Conservation (phyloP, 805 yeast genomes). For the Teunomyces lycoperdinae region DNA sequence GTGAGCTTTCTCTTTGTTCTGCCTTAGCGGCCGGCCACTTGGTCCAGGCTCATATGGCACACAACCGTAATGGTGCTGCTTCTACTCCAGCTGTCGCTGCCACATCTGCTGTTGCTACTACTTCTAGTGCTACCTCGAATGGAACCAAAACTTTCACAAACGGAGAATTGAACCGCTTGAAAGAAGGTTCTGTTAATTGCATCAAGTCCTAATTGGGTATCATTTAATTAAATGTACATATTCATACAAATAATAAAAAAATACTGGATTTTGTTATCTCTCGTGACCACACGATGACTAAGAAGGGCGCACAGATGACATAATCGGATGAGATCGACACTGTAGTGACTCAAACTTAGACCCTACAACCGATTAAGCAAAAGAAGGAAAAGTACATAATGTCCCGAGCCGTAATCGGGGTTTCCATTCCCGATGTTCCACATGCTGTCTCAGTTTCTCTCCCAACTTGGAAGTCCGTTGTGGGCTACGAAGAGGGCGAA, state of each 20-base stretch:
- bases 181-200: conserved; percentile 75
- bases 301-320: not conserved
- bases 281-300: not conserved
- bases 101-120: conserved; percentile 16
- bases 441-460: conserved; percentile 95
- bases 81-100: conserved; percentile 24
- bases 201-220: conserved; percentile 50
- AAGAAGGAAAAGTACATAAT: not conserved
- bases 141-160: not conserved
- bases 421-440: conserved; percentile 82
- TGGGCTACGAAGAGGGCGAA: conserved; percentile 90
- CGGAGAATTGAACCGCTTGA: conserved; percentile 42
- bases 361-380: too few relatives aligned
- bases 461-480: conserved; percentile 93
- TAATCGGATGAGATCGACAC: not conserved
- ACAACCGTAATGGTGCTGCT: conserved; percentile 69
- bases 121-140: not conserved
- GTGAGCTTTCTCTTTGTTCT: conserved; percentile 89
- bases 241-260: not conserved
- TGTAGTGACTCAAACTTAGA: not conserved
- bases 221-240: not conserved
- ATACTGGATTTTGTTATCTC: not conserved
- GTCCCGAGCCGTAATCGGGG: conserved; percentile 60
- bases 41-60: conserved; percentile 96
- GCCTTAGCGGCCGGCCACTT: conserved; percentile 99